Conservation (phyloP, 1,284 basidiomycete species). For the Coniferiporia sulphurascens region DNA sequence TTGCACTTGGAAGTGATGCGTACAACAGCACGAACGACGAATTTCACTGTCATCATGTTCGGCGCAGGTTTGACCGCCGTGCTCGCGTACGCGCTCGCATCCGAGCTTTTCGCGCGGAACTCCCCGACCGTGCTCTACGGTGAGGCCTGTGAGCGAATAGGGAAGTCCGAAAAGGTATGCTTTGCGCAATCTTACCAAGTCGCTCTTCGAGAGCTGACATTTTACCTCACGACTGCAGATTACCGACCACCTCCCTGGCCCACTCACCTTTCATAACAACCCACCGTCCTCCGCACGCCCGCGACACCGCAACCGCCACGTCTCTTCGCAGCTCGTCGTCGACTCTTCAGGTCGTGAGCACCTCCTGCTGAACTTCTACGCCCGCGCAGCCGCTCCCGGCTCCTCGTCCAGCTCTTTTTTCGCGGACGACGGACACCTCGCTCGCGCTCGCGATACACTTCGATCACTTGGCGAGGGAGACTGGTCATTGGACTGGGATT, state of each 20-base stretch:
- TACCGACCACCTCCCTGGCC: conserved; percentile 55
- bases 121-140: conserved; percentile 88
- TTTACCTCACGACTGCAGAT: conserved; percentile 42
- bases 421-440: conserved; percentile 40
- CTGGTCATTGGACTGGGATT: conserved; percentile 40
- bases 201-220: neutral
- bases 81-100: conserved; percentile 80
- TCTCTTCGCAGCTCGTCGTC: conserved; percentile 66
- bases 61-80: conserved; percentile 80
- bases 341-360: conserved; percentile 72
- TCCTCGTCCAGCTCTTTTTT: conserved; percentile 34
- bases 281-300: conserved; percentile 66
- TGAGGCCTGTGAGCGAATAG: conserved; percentile 82
- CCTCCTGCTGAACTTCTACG: conserved; percentile 75
- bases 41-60: conserved; percentile 77
- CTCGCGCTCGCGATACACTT: conserved; percentile 14
- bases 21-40: conserved; percentile 76
- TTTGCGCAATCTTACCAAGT: neutral
- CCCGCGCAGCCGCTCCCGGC: conserved; percentile 39
- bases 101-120: conserved; percentile 89
- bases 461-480: conserved; percentile 33
- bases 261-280: conserved; percentile 72
- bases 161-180: conserved; percentile 63
- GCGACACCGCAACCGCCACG: conserved; percentile 73
- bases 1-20: conserved; percentile 52